Evolutionary conservation across 2,329 filamentous ascomycete species (phyloP).

Genomic region (Pseudogymnoascus sp.): DNA sequence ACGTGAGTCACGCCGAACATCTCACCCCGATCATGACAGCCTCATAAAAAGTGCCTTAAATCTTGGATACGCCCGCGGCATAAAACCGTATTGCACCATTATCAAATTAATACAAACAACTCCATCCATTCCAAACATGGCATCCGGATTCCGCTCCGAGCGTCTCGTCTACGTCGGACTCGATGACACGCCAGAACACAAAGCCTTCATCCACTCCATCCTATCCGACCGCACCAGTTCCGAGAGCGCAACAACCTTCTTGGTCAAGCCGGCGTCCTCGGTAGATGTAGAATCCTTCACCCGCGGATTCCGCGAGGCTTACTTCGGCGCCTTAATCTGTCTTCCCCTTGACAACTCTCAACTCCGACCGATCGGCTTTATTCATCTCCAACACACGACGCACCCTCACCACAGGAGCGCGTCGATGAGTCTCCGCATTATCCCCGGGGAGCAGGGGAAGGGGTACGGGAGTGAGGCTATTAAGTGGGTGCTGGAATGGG

Average conservation of each 20-base stretch:
- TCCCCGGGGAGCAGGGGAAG: slow-evolving; percentile 23
- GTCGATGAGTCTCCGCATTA: slow-evolving; percentile 30
- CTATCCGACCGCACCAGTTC: slow-evolving; percentile 25
- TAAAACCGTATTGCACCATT: neutral
- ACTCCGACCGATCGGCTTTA: slow-evolving; percentile 8
- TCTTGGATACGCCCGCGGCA: neutral
- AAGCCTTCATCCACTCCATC: slow-evolving; percentile 26
- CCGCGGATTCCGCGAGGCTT: slow-evolving; percentile 11
- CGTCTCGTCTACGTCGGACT: slow-evolving; percentile 33
- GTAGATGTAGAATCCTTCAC: neutral
- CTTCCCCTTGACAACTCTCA: slow-evolving; percentile 22
- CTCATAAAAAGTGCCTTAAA: neutral
- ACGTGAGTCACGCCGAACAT: neutral
- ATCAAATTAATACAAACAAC: neutral
- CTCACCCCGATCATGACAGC: neutral
- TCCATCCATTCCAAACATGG: neutral
- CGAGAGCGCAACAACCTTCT: slow-evolving; percentile 23
- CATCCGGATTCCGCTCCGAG: slow-evolving; percentile 28
- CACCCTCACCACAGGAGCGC: slow-evolving; percentile 34
- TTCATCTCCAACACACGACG: neutral
- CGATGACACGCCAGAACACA: slow-evolving; percentile 28
- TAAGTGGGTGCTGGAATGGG: slow-evolving; percentile 30
- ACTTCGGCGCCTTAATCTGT: slow-evolving; percentile 33
- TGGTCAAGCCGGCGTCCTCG: slow-evolving; percentile 27
- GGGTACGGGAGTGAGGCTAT: slow-evolving; percentile 35